Evolutionary conservation across 179 eudicot genomes (phyloP).

Genomic region (Amaranthus tricolor): DNA sequence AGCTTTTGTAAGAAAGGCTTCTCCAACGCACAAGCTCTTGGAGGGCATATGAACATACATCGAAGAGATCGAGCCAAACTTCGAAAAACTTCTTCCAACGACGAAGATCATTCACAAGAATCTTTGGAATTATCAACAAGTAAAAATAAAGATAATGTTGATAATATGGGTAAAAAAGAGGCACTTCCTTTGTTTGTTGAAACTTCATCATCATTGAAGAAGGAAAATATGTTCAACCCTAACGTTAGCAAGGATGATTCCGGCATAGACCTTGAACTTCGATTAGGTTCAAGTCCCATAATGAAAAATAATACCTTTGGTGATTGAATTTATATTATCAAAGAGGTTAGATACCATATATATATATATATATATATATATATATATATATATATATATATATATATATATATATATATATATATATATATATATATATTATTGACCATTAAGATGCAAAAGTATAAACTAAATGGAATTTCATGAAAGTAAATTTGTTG

Average conservation of each 20-base stretch:
- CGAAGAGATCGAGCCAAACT: slow-evolving; percentile 33
- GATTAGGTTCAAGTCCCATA: slow-evolving; percentile 26
- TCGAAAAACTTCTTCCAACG: slow-evolving; percentile 9
- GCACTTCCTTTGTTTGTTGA: slow-evolving; percentile 31
- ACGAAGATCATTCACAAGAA: not conserved
- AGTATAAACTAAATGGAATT: too few relatives aligned
- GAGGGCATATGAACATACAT: slow-evolving; percentile 36
- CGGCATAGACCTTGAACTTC: slow-evolving; percentile 52
- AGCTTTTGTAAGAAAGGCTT: slow-evolving; percentile 36
- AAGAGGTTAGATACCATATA: too few relatives aligned
- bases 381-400: too few relatives aligned
- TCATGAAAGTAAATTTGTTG: too few relatives aligned
- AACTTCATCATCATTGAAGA: slow-evolving; percentile 3
- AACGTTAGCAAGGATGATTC: not conserved
- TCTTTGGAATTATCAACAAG: not conserved
- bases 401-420: too few relatives aligned
- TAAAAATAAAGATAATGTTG: not conserved
- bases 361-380: too few relatives aligned
- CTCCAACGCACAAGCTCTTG: slow-evolving; percentile 36
- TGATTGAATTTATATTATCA: too few relatives aligned
- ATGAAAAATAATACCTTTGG: too few relatives aligned
- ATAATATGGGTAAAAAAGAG: not conserved
- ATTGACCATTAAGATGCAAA: too few relatives aligned
- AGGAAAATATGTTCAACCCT: not conserved
- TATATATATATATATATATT: too few relatives aligned